Base-by-base conservation (phyloP, 192 early-diverging fungal genomes). In the Entophlyctis helioformis region DNA sequence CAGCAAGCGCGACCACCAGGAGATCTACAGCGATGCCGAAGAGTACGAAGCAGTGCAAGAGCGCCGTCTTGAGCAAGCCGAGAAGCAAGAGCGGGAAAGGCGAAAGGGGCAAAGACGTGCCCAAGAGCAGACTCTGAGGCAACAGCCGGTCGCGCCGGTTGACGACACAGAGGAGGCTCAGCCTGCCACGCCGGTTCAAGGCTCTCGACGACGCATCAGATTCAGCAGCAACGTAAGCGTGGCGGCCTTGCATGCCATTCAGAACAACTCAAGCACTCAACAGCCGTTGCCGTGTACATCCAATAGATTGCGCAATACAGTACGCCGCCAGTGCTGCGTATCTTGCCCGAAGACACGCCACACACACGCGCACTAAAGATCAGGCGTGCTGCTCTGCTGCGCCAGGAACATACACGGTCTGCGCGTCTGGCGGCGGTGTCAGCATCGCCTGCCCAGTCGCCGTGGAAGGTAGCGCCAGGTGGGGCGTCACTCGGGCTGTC, bases 351-450 rank as follows among this genome's bases (percentile, higher is more conserved):
- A 39, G 54, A 56, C 28, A 56, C 54, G 5, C 54, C 54, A 2
- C 42, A 42, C 33, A 56, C 54, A 3, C 39, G 36, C 13, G 54
- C 54, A 7, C 39, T 56, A 12, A 56, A 56, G 35, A 2, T 16
- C 5, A 37, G 54, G 9, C 46, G 54, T 10, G 49, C 49, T 13
- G 39, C 39, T 2, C 13, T 51, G 16, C 2, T 51, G 10, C 49
- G 49, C 8, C 24, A 42, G 26, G 11, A 16, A 7, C 11, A 40
- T 40, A 11, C 7, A 20, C 11, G 13, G 19, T 20, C 8, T 7
- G 10, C 39, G 18, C 11, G 20, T 18, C 11, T 20, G 13, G 10
- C 39, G 19, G 7, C 10, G 39, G 6, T 18, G 19, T 20, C 12
- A 11, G 6, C 39, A 11, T 7, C 39, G 39, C 8, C 20, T 20